Evolutionary conservation across 495 filamentous ascomycete genomes (phyloP), one percentile per base, ranked within the genome.

Genomic region (Sabuloglossum arenarium): DNA sequence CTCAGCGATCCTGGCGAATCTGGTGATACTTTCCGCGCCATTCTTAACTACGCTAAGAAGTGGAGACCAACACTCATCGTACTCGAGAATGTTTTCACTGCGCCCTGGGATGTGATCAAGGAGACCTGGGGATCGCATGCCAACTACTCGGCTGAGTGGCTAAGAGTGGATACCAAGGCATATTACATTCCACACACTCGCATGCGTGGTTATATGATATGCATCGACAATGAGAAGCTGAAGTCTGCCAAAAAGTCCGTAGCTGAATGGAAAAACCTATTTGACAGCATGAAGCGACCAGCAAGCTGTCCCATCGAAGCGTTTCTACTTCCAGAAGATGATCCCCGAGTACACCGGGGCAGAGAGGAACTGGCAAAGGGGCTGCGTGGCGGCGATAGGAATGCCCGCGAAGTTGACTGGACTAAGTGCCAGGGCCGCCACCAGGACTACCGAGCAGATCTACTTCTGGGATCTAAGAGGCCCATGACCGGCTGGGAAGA

Each of bases 181-280:
- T 90, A 75, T 62, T 88, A 87, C 50, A 68, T 93, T 1, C 87
- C 87, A 0, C 87, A 94, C 37, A 94, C 87, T 5, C 71, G 87
- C 0, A 70, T 71, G 31, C 74, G 87, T 45, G 78, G 79, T 5
- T 94, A 91, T 61, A 74, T 90, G 64, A 65, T 87, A 29, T 80
- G 78, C 27, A 60, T 87, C 11, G 73, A 85, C 55, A 65, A 61
- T 8, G 11, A 59, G 0, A 56, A 62, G 0, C 67, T 74, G n/a
- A 51, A 29, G n/a, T 27, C 24, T n/a, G 39, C 55, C 19, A 1
- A 24, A 6, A 25, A 43, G 34, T 8, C 9, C 51, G 55, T 63
- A 0, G 49, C 56, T 10, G 19, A 43, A 21, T 59, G 73, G 75
- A 53, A 59, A 2, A 42, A 60, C 0, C 53, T 68, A 3, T 65